Conservation (phyloP, 176 grass and related monocot genomes). For the Aegilops speltoides region DNA sequence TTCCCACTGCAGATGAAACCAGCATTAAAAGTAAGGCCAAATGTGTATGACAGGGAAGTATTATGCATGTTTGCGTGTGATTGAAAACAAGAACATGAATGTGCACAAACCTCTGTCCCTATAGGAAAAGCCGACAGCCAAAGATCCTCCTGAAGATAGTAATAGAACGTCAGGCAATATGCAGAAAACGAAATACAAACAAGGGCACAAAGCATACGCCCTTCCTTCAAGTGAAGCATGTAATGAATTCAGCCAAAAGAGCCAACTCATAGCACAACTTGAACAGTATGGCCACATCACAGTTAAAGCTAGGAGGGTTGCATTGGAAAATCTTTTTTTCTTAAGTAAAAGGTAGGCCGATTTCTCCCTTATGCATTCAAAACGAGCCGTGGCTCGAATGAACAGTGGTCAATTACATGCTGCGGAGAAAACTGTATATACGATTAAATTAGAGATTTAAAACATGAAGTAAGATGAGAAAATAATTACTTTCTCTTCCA, state of each 20-base stretch:
- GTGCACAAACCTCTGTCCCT: slow-evolving; percentile 64
- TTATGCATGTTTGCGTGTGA: background rate
- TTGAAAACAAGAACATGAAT: background rate
- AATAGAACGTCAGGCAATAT: slow-evolving; percentile 13
- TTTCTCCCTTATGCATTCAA: too few species aligned
- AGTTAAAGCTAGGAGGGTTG: background rate
- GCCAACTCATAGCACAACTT: background rate
- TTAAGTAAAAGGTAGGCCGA: background rate
- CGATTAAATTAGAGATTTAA: too few species aligned
- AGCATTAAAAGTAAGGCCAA: background rate
- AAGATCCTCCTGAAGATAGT: slow-evolving; percentile 62
- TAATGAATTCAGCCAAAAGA: background rate
- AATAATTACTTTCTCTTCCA: too few species aligned
- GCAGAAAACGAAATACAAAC: background rate
- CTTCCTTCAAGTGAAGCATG: background rate
- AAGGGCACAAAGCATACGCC: background rate
- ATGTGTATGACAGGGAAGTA: background rate
- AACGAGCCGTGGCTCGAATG: too few species aligned
- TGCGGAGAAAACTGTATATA: too few species aligned
- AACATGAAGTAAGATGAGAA: too few species aligned
- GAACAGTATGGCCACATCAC: background rate
- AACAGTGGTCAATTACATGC: too few species aligned
- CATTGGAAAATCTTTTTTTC: too few species aligned
- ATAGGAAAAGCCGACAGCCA: slow-evolving; percentile 69
- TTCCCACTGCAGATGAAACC: slow-evolving; percentile 63